Conservation (phyloP, 805 yeast genomes). For the Torulaspora maleeae region DNA sequence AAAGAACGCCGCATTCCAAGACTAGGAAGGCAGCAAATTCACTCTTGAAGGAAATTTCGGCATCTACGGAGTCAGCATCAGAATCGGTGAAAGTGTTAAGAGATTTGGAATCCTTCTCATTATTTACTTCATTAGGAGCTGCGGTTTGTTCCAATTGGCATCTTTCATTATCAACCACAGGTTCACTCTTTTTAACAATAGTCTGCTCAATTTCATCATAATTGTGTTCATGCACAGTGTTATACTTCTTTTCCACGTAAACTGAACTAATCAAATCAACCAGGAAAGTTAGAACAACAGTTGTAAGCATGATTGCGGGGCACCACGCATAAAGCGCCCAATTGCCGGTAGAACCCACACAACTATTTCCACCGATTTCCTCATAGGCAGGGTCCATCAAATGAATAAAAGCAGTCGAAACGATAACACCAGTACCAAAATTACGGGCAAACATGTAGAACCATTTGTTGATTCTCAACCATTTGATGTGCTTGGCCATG, state of each 20-base stretch:
- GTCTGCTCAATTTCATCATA: constrained; percentile 21
- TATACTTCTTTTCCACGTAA: constrained; percentile 38
- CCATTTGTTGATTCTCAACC: constrained; percentile 41
- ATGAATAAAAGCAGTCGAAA: constrained; percentile 73
- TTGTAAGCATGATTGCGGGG: constrained; percentile 42
- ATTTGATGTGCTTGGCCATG: constrained; percentile 38
- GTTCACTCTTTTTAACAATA: constrained; percentile 9
- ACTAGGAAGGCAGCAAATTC: constrained; percentile 45
- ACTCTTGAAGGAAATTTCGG: constrained; percentile 10
- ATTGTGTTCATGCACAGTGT: constrained; percentile 26
- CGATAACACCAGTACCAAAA: constrained; percentile 74
- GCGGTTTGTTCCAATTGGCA: constrained; percentile 1
- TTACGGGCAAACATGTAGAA: constrained; percentile 33
- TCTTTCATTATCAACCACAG: constrained; percentile 2
- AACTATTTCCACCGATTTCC: constrained; percentile 28
- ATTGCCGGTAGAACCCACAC: constrained; percentile 42
- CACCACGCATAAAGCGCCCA: constrained; percentile 46
- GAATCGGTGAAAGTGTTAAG: constrained; percentile 6
- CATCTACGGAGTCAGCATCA: constrained; percentile 8
- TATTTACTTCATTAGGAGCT: background rate
- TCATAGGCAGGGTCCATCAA: constrained; percentile 51
- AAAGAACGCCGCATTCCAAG: constrained; percentile 66
- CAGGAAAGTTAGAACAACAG: constrained; percentile 40
- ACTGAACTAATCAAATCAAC: constrained; percentile 41
- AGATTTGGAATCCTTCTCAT: constrained; percentile 1